Evolutionary conservation across 2,329 filamentous ascomycete species (phyloP), one percentile per base, ranked within the genome.

Genomic region (Pleurostoma richardsiae): DNA sequence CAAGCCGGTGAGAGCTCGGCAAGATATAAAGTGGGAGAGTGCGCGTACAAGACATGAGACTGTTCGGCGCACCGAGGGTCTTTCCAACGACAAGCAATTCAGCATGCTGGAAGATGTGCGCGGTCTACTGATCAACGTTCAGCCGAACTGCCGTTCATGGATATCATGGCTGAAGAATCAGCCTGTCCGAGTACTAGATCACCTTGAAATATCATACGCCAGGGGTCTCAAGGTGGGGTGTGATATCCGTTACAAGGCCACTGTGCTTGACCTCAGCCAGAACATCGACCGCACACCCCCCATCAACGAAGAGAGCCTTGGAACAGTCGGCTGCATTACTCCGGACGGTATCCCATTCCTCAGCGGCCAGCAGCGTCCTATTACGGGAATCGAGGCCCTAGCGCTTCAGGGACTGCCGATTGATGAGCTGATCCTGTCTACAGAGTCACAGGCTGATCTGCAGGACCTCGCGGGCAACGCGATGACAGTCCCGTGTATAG

Each of bases 381-480:
- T 91, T 3, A 75, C 74, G 8, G 83, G 86, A 0, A 70, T 75
- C 4, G 85, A 91, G 59, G 68, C 77, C 2, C 66, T 91, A 2
- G 62, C 69, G 5, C 62, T 90, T 4, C 88, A 91, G 65, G 88
- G 87, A 1, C 69, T 91, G 42, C 84, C 85, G 0, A 60, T 84
- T 2, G 66, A 82, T 45, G 73, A 76, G 42, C 67, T 91, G 8
- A 67, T 81, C 1, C 71, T 90, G n/a, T 82, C 78, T 0, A 74
- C 75, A 6, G 83, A 91, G 55, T 77, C 73, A 0, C 72, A 83
- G 41, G 62, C 66, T 2, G 69, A 90, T 19, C 68, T 88, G 3
- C 80, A 84, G 51, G 80, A 90, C 52, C 67, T 92, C 3, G 86
- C 85, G 2, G 88, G 88, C 0, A 92, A 94, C 59, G 88, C 88